These are phyloP conservation scores for Mycena citricolor DNA, from an alignment of 1,284 basidiomycete genomes.

Conservation along the genomic window DNA sequence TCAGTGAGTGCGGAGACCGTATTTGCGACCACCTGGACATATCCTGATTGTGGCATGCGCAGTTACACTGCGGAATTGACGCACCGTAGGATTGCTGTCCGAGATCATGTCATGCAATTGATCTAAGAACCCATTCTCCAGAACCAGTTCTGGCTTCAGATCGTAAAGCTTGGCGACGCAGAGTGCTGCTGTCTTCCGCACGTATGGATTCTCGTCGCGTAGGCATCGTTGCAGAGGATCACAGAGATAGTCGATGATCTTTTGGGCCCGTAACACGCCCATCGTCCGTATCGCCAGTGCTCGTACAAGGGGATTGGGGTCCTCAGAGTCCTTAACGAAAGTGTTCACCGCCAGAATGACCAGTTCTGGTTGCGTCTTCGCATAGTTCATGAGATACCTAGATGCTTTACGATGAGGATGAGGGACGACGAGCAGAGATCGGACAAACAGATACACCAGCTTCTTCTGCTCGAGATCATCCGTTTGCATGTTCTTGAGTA, in stretches of 20 bases:
- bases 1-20: slow-evolving; percentile 92
- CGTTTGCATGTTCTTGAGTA: slow-evolving; percentile 97
- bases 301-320: slow-evolving; percentile 94
- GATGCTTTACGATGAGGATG: background rate
- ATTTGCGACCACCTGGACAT: slow-evolving; percentile 86
- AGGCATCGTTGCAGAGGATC: slow-evolving; percentile 91
- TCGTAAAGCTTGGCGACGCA: slow-evolving; percentile 98
- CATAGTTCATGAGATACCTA: too few relatives aligned
- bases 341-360: slow-evolving; percentile 98
- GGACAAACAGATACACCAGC: slow-evolving; percentile 96
- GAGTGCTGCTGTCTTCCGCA: slow-evolving; percentile 94
- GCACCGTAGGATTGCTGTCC: slow-evolving; percentile 96
- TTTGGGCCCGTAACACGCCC: slow-evolving; percentile 95
- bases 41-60: too few relatives aligned
- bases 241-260: slow-evolving; percentile 98
- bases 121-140: slow-evolving; percentile 94
- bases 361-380: slow-evolving; percentile 94
- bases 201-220: slow-evolving; percentile 95
- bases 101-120: slow-evolving; percentile 88
- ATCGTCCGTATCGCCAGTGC: slow-evolving; percentile 97
- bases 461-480: slow-evolving; percentile 96
- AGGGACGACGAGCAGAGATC: slow-evolving; percentile 49
- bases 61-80: too few relatives aligned
- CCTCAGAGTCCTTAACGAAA: slow-evolving; percentile 96
- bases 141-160: slow-evolving; percentile 91